Conservation (phyloP, 768 basidiomycete species). For the Mycena maculata region DNA sequence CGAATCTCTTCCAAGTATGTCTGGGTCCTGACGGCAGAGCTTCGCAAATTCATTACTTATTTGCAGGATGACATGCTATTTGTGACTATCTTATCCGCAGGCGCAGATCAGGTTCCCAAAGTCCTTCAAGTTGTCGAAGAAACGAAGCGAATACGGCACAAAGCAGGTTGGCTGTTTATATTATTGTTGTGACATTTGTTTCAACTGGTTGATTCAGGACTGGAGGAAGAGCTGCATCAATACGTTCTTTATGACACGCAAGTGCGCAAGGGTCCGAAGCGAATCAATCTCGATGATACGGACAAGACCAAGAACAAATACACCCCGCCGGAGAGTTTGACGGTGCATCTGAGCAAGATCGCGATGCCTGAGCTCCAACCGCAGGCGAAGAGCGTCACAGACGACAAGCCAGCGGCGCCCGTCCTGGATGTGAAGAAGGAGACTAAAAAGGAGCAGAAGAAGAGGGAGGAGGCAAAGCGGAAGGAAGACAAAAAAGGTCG, state of each 20-base stretch:
- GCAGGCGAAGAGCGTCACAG: constrained; percentile 42
- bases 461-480: constrained; percentile 51
- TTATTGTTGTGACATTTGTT: neutral
- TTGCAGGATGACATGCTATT: constrained; percentile 84
- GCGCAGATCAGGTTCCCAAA: constrained; percentile 75
- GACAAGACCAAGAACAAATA: constrained; percentile 61
- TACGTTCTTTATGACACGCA: constrained; percentile 79
- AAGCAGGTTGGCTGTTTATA: constrained; percentile 63
- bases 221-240: constrained; percentile 74
- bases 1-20: constrained; percentile 69
- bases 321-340: constrained; percentile 73
- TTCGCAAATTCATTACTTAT: constrained; percentile 10
- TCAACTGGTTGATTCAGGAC: constrained; percentile 43
- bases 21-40: neutral
- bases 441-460: constrained; percentile 46
- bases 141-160: constrained; percentile 80
- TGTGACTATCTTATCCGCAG: constrained; percentile 75
- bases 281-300: constrained; percentile 76
- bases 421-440: constrained; percentile 45
- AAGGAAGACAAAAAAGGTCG: constrained; percentile 44
- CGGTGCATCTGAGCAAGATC: constrained; percentile 87
- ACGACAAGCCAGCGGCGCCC: constrained; percentile 1
- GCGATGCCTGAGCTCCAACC: constrained; percentile 87
- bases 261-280: constrained; percentile 64
- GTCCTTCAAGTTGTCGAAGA: constrained; percentile 86